Evolutionary conservation across 2,329 filamentous ascomycete genomes (phyloP).

Genomic region (Stachybotrys chlorohalonatus): DNA sequence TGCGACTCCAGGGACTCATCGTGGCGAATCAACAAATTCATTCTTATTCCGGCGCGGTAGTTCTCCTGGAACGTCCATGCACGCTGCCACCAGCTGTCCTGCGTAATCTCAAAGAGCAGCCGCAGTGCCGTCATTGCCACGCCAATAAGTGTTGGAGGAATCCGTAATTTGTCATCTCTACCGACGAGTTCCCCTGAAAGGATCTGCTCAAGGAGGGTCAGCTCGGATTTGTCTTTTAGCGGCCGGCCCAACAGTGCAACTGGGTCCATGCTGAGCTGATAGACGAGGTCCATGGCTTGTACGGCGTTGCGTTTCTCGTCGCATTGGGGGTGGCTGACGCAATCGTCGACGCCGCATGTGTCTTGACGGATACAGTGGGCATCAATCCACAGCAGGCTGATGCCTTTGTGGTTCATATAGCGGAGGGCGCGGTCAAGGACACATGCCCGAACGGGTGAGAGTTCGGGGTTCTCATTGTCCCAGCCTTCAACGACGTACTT

Average conservation of each 20-base stretch:
- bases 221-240: constrained; percentile 2
- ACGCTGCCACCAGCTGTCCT: constrained; percentile 18
- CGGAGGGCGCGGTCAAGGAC: constrained; percentile 11
- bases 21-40: constrained; percentile 19
- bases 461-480: constrained; percentile 2
- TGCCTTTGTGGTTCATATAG: constrained; percentile 12
- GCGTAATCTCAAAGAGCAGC: constrained; percentile 14
- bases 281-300: constrained; percentile 22
- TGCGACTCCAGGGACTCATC: constrained; percentile 5
- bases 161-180: constrained; percentile 3
- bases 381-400: constrained; percentile 19
- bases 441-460: constrained; percentile 13
- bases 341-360: constrained; percentile 5
- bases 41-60: constrained; percentile 15
- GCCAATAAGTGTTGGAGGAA: neutral
- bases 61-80: constrained; percentile 26
- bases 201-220: constrained; percentile 9
- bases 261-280: constrained; percentile 17
- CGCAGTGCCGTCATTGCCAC: constrained; percentile 9
- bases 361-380: constrained; percentile 15
- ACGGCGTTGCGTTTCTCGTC: constrained; percentile 15
- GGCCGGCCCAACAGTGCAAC: constrained; percentile 16
- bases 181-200: constrained; percentile 11
- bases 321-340: constrained; percentile 9
- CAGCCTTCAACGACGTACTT: constrained; percentile 6